These are phyloP conservation scores for Staphylotrichum longicolle DNA, from an alignment of 495 filamentous ascomycete species.

Conservation along the genomic window DNA sequence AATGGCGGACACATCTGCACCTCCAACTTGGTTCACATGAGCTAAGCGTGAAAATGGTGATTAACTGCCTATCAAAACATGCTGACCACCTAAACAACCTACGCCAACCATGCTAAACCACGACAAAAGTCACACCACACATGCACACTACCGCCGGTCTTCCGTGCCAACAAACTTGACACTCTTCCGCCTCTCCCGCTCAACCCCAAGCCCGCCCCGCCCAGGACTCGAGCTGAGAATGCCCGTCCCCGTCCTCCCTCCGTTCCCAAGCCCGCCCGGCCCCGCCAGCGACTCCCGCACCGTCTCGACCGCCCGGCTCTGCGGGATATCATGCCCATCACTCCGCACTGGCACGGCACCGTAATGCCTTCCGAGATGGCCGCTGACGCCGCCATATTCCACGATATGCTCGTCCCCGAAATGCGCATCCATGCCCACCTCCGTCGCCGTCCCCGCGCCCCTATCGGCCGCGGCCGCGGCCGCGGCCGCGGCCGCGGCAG, in stretches of 20 bases:
- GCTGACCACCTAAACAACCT: neutral
- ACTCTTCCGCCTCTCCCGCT: conserved; percentile 53
- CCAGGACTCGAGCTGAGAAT: conserved; percentile 50
- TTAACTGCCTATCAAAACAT: no score
- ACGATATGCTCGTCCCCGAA: conserved; percentile 13
- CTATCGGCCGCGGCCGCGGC: conserved; percentile 5
- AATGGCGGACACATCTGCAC: no score
- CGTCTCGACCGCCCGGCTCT: conserved; percentile 55
- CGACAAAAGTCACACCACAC: no score
- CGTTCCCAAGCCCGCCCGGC: neutral
- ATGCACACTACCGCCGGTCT: conserved; percentile 17
- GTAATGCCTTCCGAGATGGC: conserved; percentile 19
- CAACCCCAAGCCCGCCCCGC: conserved; percentile 22
- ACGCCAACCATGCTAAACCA: no score
- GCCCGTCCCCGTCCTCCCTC: conserved; percentile 18
- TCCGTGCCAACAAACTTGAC: conserved; percentile 50
- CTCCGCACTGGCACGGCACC: conserved; percentile 16
- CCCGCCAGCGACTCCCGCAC: conserved; percentile 44
- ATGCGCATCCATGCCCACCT: neutral
- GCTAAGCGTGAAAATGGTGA: no score
- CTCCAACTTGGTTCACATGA: no score
- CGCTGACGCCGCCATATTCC: neutral
- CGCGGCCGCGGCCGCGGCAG: conserved; percentile 6
- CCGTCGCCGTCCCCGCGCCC: neutral
- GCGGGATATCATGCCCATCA: conserved; percentile 44